phyloP scores from a whole-genome alignment of 495 filamentous ascomycete genomes.

The Annulohypoxylon bovei region DNA sequence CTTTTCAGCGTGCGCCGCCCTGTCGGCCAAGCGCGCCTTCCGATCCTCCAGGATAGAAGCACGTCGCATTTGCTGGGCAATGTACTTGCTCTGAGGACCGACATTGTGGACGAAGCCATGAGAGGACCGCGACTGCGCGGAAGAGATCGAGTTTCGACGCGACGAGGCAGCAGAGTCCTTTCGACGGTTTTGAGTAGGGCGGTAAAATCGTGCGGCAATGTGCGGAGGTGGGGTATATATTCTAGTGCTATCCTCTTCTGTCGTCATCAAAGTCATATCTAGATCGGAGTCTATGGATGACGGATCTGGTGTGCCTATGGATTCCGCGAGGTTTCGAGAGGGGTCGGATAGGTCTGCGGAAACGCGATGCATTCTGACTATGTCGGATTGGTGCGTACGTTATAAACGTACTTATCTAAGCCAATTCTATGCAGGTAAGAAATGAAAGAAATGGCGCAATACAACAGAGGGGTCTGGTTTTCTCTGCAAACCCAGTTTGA shows the following conservation, averaged over 20 bases:
- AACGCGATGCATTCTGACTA: slow-evolving; percentile 53
- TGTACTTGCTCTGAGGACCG: slow-evolving; percentile 77
- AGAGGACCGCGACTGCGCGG: slow-evolving; percentile 74
- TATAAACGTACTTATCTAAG: slow-evolving; percentile 20
- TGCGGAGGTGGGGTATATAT: slow-evolving; percentile 77
- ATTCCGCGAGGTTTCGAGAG: slow-evolving; percentile 57
- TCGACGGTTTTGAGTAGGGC: slow-evolving; percentile 72
- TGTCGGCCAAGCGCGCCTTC: slow-evolving; percentile 91
- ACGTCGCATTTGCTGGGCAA: slow-evolving; percentile 90
- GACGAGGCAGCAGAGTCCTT: slow-evolving; percentile 88
- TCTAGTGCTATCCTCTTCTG: slow-evolving; percentile 56
- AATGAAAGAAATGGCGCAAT: slow-evolving; percentile 8
- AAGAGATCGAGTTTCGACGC: slow-evolving; percentile 89
- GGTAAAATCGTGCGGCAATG: slow-evolving; percentile 87
- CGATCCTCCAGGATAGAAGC: slow-evolving; percentile 92
- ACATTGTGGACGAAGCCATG: slow-evolving; percentile 69
- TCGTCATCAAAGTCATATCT: slow-evolving; percentile 48
- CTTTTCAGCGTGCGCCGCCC: slow-evolving; percentile 94
- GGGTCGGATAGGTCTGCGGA: slow-evolving; percentile 57
- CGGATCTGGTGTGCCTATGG: slow-evolving; percentile 49
- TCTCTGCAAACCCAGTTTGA: slow-evolving; percentile 16
- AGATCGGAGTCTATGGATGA: slow-evolving; percentile 47
- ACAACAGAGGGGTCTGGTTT: slow-evolving; percentile 18
- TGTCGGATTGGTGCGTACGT: slow-evolving; percentile 21
- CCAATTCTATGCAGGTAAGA: slow-evolving; percentile 26